Evolutionary conservation across 768 basidiomycete species (phyloP).

Genomic region (Chlorophyllum brunneum): DNA sequence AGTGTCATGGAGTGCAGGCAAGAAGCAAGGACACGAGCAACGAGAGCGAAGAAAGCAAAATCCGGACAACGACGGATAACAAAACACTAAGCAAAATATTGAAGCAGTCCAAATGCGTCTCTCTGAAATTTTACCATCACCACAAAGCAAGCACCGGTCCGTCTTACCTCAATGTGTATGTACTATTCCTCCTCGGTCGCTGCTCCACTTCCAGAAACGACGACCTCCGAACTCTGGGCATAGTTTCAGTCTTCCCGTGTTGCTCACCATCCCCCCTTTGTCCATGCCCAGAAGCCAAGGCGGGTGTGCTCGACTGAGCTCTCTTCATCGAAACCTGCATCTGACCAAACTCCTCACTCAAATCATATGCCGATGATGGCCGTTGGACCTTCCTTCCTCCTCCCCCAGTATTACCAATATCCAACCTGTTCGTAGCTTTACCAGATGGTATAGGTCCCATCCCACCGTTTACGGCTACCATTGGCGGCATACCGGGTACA

Average conservation of each 20-base stretch:
- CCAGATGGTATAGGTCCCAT: neutral
- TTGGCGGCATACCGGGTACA: conserved; percentile 6
- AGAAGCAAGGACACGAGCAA: neutral
- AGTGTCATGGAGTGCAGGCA: neutral
- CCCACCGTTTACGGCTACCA: conserved; percentile 1
- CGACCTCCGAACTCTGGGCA: neutral
- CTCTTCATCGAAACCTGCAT: conserved; percentile 24
- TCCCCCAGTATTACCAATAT: neutral
- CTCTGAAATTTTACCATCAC: no score
- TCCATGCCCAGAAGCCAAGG: neutral
- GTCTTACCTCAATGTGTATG: neutral
- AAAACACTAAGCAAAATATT: neutral
- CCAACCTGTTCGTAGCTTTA: neutral
- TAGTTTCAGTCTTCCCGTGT: neutral
- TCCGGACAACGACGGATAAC: neutral
- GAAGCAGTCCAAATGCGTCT: neutral
- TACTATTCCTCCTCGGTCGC: neutral
- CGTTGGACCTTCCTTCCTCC: conserved; percentile 12
- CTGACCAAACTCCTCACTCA: conserved; percentile 38
- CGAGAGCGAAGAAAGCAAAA: neutral
- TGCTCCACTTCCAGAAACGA: neutral
- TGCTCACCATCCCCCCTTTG: neutral
- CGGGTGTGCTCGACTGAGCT: conserved; percentile 6
- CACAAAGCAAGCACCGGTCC: neutral
- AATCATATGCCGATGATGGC: conserved; percentile 27